Evolutionary conservation across 2,329 filamentous ascomycete genomes (phyloP), one percentile per base, ranked within the genome.

Genomic region (Phoma sp.): DNA sequence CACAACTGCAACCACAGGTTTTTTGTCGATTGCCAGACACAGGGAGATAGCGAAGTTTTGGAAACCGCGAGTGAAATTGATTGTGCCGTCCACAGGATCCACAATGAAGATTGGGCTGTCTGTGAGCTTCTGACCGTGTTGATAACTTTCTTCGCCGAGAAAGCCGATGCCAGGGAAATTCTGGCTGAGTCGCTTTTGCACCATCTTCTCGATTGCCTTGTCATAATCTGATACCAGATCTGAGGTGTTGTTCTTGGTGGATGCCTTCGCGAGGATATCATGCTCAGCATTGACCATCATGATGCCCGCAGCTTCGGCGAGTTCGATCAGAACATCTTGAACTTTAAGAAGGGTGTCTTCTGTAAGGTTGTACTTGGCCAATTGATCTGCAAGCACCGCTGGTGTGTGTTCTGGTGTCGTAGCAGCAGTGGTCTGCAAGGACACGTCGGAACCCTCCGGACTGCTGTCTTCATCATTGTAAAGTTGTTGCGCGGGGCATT

Each of bases 161-260:
- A 76, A 76, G 60, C 69, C 64, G 55, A 78, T 80, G 29, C 70
- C 35, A 0, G 82, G 82, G 52, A 81, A 83, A 49, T 72, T 71
- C 2, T 68, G 52, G 24, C 64, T 68, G n/a, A 84, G 71, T 4
- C 72, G 70, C 0, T 65, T 57, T 7, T 77, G 78, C 22, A 83
- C 78, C 77, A 81, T 80, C 1, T 69, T 71, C 58, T 85, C 82
- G 5, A 84, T 78, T 1, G 80, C 79, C 44, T 77, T 78, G 67
- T 85, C 82, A 52, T 82, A 83, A 53, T 80, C 77, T 1, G 82
- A 84, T 35, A 85, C 82, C 2, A 83, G 71, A 56, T 85, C 82
- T 13, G 78, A 78, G 35, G 77, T 66, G 53, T 75, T 76, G 52
- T 73, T 72, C 57, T 76, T 75, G 2, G 58, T 62, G 2, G 52